A percentile compares a stretch with the other conserved stretches of the same genome.
Evolutionary conservation across 345 rosid genomes (phyloP).

Genomic region (Populus deltoides): DNA sequence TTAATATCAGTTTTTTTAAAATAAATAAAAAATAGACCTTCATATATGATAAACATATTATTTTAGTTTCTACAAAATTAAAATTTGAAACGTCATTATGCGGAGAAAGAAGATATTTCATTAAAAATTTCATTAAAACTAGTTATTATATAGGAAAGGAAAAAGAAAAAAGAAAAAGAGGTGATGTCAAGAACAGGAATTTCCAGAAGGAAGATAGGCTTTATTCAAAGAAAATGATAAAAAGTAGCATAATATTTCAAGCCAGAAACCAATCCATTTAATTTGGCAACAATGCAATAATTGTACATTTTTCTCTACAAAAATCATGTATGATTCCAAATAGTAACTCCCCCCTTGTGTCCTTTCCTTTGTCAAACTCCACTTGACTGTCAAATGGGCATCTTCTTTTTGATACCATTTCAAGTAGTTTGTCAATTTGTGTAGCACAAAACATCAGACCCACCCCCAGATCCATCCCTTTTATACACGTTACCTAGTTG

Average conservation of each 20-base stretch:
- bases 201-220: not conserved
- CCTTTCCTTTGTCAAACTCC: not conserved
- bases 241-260: not conserved
- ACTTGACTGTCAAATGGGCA: constrained; percentile 12
- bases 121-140: too few relatives aligned
- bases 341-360: not conserved
- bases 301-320: constrained; percentile 8
- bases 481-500: constrained; percentile 2
- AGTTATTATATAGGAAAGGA: too few relatives aligned
- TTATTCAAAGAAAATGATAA: not conserved
- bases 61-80: too few relatives aligned
- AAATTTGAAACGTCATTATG: too few relatives aligned
- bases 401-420: constrained; percentile 5
- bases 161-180: not conserved
- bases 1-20: too few relatives aligned
- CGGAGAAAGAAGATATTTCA: too few relatives aligned
- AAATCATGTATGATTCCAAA: constrained; percentile 14
- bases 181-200: not conserved
- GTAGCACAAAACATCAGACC: constrained; percentile 1
- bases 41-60: too few relatives aligned
- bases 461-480: not conserved
- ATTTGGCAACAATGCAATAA: constrained; percentile 4
- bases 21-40: too few relatives aligned
- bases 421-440: constrained; percentile 12
- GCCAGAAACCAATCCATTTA: not conserved